Percentiles rank a stretch among this genome's conserved stretches.
Evolutionary conservation across 192 early-diverging fungal genomes (phyloP).

Genomic region (Pilobolus umbonatus): DNA sequence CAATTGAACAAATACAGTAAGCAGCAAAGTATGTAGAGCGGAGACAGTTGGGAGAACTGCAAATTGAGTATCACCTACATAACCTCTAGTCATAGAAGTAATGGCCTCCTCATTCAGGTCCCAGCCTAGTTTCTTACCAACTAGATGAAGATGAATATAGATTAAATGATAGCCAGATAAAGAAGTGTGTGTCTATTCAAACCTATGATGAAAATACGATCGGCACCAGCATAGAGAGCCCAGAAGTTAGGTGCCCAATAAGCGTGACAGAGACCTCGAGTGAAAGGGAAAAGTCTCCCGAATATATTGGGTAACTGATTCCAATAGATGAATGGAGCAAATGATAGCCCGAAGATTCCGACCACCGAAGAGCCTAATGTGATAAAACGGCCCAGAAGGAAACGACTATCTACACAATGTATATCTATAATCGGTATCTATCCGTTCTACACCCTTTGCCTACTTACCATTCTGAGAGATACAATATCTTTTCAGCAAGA

Average conservation of each 20-base stretch:
- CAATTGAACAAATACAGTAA: constrained; percentile 69
- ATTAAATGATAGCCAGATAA: neutral
- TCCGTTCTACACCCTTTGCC: neutral
- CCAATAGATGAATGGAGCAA: constrained; percentile 75
- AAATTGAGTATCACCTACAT: constrained; percentile 86
- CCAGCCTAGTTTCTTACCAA: constrained; percentile 32
- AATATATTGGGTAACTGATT: constrained; percentile 74
- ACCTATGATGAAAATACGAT: constrained; percentile 66
- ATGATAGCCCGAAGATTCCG: constrained; percentile 69
- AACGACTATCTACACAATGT: constrained; percentile 1
- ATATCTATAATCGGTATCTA: no score
- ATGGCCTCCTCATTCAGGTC: constrained; percentile 41
- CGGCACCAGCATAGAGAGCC: constrained; percentile 83
- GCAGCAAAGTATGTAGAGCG: constrained; percentile 65
- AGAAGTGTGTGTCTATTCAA: neutral
- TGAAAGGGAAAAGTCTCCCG: constrained; percentile 89
- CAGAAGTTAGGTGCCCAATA: constrained; percentile 98
- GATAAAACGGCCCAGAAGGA: constrained; percentile 44
- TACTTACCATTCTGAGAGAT: constrained; percentile 27
- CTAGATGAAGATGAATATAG: constrained; percentile 12
- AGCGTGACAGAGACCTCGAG: constrained; percentile 92
- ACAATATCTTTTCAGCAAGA: constrained; percentile 77
- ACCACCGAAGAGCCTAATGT: constrained; percentile 60
- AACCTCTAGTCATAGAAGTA: constrained; percentile 76
- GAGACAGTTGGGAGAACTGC: constrained; percentile 69